Evolutionary conservation across 2,329 filamentous ascomycete species (phyloP).

Genomic region (Rutstroemia sp.): DNA sequence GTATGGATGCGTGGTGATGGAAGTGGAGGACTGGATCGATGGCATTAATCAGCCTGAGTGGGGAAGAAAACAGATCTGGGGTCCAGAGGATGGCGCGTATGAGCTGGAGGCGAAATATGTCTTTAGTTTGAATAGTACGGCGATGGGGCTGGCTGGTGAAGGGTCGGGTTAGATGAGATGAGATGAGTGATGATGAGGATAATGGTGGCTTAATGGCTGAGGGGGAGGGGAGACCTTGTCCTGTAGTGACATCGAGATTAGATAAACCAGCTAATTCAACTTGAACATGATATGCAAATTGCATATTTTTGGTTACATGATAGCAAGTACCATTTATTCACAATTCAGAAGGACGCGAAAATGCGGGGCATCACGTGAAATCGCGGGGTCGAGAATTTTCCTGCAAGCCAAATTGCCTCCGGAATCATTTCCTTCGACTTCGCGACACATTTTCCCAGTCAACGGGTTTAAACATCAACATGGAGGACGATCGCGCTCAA

Average conservation of each 20-base stretch:
- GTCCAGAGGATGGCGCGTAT: constrained; percentile 52
- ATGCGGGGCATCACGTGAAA: not conserved
- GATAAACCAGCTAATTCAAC: no score
- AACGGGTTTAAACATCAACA: constrained; percentile 28
- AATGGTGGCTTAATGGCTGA: no score
- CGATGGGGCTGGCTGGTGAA: not conserved
- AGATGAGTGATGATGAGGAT: not conserved
- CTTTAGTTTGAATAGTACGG: constrained; percentile 35
- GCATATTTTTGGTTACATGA: no score
- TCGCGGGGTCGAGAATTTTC: not conserved
- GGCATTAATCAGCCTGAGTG: constrained; percentile 88
- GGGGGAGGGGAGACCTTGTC: no score
- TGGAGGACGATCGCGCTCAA: constrained; percentile 70
- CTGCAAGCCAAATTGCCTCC: not conserved
- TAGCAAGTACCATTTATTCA: no score
- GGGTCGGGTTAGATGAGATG: constrained; percentile 14
- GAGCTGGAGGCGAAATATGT: constrained; percentile 54
- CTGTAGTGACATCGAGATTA: no score
- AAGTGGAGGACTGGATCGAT: constrained; percentile 91
- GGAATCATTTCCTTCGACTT: not conserved
- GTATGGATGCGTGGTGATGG: constrained; percentile 83
- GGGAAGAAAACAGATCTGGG: constrained; percentile 62
- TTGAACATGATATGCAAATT: no score
- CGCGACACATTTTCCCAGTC: not conserved
- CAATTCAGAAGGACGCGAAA: no score